Conservation (phyloP, 768 basidiomycete species). For the Inosperma sp. region DNA sequence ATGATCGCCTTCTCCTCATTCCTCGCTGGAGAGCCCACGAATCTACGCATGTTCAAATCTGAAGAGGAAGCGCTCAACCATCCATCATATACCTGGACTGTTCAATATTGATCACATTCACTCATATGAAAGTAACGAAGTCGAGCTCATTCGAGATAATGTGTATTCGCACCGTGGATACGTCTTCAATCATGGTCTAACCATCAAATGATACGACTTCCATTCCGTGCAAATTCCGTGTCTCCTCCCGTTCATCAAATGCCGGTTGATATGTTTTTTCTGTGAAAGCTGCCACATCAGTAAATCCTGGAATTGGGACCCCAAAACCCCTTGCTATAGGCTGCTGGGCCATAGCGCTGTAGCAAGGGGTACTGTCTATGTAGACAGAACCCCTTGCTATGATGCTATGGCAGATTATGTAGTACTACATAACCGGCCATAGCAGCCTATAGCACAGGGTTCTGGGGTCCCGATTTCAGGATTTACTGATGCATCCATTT, state of each 20-base stretch:
- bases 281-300: too few species aligned
- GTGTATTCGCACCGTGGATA: background rate
- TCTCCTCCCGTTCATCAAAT: background rate
- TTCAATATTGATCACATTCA: constrained; percentile 3
- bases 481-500: background rate
- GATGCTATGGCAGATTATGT: too few species aligned
- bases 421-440: too few species aligned
- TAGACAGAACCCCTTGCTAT: too few species aligned
- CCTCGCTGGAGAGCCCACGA: background rate
- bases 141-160: background rate
- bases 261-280: background rate
- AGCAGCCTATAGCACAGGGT: too few species aligned
- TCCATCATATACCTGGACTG: background rate
- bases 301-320: too few species aligned
- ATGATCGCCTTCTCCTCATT: constrained; percentile 2
- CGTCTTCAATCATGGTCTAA: constrained; percentile 9
- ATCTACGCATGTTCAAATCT: background rate
- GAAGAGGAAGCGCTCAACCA: background rate
- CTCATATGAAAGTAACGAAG: background rate
- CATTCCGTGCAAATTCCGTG: too few species aligned
- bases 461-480: too few species aligned
- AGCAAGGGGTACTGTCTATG: too few species aligned
- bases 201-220: constrained; percentile 6
- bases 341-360: too few species aligned
- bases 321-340: too few species aligned